These are phyloP conservation scores for Dryadomyces sulphureus DNA, from an alignment of 2,329 filamentous ascomycete species.

Conservation along the genomic window DNA sequence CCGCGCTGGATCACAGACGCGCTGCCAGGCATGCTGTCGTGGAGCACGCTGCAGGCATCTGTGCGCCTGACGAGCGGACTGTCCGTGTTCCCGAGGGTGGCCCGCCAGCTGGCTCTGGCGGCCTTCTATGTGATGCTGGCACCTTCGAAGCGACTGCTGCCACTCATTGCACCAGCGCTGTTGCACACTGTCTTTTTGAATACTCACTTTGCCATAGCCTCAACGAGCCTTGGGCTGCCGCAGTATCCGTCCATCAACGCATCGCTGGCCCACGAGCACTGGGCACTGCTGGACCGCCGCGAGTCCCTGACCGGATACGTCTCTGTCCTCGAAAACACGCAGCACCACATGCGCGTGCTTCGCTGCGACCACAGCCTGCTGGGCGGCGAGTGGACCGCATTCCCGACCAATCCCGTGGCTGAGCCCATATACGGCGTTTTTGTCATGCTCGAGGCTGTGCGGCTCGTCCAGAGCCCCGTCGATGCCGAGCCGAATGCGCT, in stretches of 20 bases:
- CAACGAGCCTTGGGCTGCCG: slow-evolving; percentile 6
- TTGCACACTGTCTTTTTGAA: slow-evolving; percentile 60
- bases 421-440: slow-evolving; percentile 97
- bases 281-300: slow-evolving; percentile 61
- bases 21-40: slow-evolving; percentile 50
- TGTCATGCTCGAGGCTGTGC: slow-evolving; percentile 81
- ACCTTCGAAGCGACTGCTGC: slow-evolving; percentile 53
- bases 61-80: slow-evolving; percentile 21
- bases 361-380: slow-evolving; percentile 89
- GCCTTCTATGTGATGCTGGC: slow-evolving; percentile 49
- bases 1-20: slow-evolving; percentile 47
- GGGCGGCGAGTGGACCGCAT: slow-evolving; percentile 73
- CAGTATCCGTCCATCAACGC: slow-evolving; percentile 40
- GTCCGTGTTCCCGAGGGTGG: slow-evolving; percentile 52
- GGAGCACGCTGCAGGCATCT: slow-evolving; percentile 43
- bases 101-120: slow-evolving; percentile 54
- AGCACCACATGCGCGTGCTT: slow-evolving; percentile 63
- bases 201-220: slow-evolving; percentile 47
- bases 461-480: slow-evolving; percentile 51
- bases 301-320: slow-evolving; percentile 89
- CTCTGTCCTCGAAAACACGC: slow-evolving; percentile 66
- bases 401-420: slow-evolving; percentile 38
- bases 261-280: slow-evolving; percentile 36
- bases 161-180: slow-evolving; percentile 56
- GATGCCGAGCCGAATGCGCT: slow-evolving; percentile 65